These are phyloP conservation scores for Anthoceros angustus DNA, from an alignment of 225 moss, liverwort and hornwort species.

Conservation along the genomic window DNA sequence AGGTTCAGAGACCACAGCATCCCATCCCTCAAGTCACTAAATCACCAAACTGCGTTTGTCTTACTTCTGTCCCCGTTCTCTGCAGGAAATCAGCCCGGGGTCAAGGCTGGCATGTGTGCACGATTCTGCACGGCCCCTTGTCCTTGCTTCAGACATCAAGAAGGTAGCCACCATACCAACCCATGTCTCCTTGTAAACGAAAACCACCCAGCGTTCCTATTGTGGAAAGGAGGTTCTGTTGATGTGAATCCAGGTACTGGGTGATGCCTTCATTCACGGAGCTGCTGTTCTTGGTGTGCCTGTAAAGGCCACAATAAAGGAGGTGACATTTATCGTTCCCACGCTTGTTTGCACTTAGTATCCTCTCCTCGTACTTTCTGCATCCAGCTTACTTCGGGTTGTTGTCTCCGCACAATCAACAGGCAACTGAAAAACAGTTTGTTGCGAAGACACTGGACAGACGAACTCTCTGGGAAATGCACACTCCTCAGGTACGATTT, in stretches of 20 bases:
- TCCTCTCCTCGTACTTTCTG: not conserved
- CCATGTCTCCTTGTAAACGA: not conserved
- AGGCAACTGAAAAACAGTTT: constrained; percentile 56
- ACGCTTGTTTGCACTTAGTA: not conserved
- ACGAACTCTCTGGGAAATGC: constrained; percentile 77
- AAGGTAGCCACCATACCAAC: constrained; percentile 24
- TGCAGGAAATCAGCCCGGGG: constrained; percentile 45
- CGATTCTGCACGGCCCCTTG: constrained; percentile 87
- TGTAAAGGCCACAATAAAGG: constrained; percentile 88
- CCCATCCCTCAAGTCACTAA: not conserved
- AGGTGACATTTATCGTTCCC: constrained; percentile 19
- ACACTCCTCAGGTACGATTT: constrained; percentile 75
- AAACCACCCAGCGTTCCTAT: not conserved
- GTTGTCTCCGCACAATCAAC: constrained; percentile 4
- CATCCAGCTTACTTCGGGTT: not conserved
- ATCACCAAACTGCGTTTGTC: not conserved
- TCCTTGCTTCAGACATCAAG: constrained; percentile 44
- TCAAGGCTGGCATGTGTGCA: constrained; percentile 87
- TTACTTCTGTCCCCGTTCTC: not conserved
- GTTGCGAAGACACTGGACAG: constrained; percentile 68
- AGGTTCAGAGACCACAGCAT: constrained; percentile 19
- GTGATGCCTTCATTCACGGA: constrained; percentile 61
- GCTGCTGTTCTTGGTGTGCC: constrained; percentile 90
- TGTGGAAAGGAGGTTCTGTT: not conserved
- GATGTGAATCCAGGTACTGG: constrained; percentile 35